phyloP scores from a whole-genome alignment of 495 filamentous ascomycete species.

The Daldinia bambusicola region DNA sequence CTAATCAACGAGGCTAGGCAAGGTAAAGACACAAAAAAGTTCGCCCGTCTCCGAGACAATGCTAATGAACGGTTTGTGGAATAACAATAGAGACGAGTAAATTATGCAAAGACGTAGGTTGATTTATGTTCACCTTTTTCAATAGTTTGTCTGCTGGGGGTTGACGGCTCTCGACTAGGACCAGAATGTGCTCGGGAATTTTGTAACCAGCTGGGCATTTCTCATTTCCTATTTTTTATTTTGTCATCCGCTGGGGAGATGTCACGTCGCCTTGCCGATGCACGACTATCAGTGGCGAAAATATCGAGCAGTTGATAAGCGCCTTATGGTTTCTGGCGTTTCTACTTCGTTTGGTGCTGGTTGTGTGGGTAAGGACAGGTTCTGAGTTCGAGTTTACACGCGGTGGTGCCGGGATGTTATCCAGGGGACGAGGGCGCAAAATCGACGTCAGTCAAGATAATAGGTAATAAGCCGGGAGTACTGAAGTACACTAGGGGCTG shows the following conservation, averaged over 20 bases:
- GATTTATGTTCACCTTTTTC: conserved; percentile 48
- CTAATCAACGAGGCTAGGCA: background rate
- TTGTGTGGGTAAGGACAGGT: conserved; percentile 1
- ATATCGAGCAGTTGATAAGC: background rate
- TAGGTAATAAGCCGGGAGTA: background rate
- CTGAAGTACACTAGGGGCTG: no score
- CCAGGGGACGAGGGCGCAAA: conserved; percentile 7
- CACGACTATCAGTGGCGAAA: background rate
- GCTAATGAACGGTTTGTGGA: background rate
- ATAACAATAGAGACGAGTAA: background rate
- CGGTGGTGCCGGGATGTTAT: conserved; percentile 27
- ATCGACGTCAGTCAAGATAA: background rate
- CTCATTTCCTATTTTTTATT: conserved; percentile 32
- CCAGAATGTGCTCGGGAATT: conserved; percentile 49
- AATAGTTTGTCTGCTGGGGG: conserved; percentile 47
- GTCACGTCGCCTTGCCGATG: conserved; percentile 8
- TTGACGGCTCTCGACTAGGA: conserved; percentile 41
- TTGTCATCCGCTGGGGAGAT: background rate
- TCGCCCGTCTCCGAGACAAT: conserved; percentile 5
- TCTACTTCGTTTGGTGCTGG: conserved; percentile 12
- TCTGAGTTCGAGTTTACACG: background rate
- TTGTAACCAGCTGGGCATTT: conserved; percentile 55
- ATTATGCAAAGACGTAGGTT: background rate
- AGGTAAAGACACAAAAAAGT: conserved; percentile 7
- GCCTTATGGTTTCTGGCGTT: conserved; percentile 13